Percentiles rank a stretch among this genome's conserved stretches.
These are phyloP conservation scores for Lactifluus subvellereus DNA, from an alignment of 768 basidiomycete species.

Conservation along the genomic window DNA sequence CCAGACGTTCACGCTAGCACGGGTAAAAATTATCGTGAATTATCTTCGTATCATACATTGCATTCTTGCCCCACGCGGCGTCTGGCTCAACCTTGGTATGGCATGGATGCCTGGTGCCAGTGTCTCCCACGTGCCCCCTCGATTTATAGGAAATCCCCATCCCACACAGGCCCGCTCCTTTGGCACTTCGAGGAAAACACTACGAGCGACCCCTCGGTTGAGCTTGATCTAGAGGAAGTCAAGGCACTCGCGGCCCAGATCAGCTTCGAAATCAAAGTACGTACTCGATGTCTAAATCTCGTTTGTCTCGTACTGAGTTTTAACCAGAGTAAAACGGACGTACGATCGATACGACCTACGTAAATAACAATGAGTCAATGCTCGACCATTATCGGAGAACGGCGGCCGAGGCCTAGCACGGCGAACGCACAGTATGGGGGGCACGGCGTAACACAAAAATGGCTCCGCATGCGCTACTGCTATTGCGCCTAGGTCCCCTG, in stretches of 20 bases:
- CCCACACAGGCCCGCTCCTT: slow-evolving; percentile 64
- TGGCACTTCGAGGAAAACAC: slow-evolving; percentile 96
- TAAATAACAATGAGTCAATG: slow-evolving; percentile 65
- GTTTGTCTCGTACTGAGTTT: background rate
- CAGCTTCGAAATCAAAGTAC: slow-evolving; percentile 77
- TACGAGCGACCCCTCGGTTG: slow-evolving; percentile 75
- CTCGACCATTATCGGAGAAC: too few species aligned
- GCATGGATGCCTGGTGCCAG: background rate
- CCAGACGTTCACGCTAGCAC: background rate
- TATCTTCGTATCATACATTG: slow-evolving; percentile 84
- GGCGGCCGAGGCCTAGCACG: too few species aligned
- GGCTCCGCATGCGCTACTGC: too few species aligned
- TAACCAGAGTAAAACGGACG: slow-evolving; percentile 62
- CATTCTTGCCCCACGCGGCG: slow-evolving; percentile 77
- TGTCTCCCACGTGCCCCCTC: background rate
- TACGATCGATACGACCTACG: slow-evolving; percentile 79
- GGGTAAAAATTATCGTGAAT: slow-evolving; percentile 90
- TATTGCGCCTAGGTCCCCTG: too few species aligned
- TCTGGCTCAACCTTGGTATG: slow-evolving; percentile 87
- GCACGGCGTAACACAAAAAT: too few species aligned
- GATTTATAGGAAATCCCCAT: background rate
- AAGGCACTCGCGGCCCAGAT: slow-evolving; percentile 65
- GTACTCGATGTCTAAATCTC: slow-evolving; percentile 28
- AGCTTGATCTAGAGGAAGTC: slow-evolving; percentile 86
- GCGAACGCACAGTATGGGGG: too few species aligned